A percentile compares a stretch with the other conserved stretches of the same genome.
These are phyloP conservation scores for Seiridium cupressi DNA, from an alignment of 2,329 filamentous ascomycete species.

Conservation along the genomic window DNA sequence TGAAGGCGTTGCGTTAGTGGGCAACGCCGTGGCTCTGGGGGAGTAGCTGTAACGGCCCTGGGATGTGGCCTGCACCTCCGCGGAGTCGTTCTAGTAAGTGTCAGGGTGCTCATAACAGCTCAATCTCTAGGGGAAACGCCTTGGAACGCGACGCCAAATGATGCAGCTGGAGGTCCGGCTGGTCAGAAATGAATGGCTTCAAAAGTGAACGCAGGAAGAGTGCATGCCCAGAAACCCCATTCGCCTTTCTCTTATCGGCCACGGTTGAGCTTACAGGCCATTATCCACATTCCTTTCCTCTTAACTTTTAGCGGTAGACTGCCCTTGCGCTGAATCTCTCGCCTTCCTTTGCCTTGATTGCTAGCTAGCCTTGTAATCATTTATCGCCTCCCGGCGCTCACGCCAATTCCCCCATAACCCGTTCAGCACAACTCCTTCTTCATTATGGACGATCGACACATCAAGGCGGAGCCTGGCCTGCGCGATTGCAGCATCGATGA, in stretches of 20 bases:
- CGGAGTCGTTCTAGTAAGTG: neutral
- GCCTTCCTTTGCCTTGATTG: neutral
- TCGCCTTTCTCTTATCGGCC: neutral
- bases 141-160: constrained; percentile 7
- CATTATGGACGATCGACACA: constrained; percentile 22
- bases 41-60: too few relatives aligned
- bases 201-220: neutral
- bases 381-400: neutral
- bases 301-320: too few relatives aligned
- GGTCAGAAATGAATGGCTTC: constrained; percentile 8
- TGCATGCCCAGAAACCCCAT: neutral
- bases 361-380: neutral
- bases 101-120: neutral
- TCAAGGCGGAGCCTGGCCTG: constrained; percentile 26
- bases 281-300: neutral
- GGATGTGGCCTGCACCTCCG: too few relatives aligned
- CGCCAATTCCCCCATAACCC: neutral
- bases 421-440: neutral
- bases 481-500: constrained; percentile 33
- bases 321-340: neutral
- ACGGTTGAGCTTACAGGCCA: neutral
- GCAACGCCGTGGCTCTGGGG: too few relatives aligned
- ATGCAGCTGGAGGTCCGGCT: constrained; percentile 1
- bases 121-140: neutral
- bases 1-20: too few relatives aligned